phyloP scores from a whole-genome alignment of 768 basidiomycete genomes.

The Mycena albidolilacea region DNA sequence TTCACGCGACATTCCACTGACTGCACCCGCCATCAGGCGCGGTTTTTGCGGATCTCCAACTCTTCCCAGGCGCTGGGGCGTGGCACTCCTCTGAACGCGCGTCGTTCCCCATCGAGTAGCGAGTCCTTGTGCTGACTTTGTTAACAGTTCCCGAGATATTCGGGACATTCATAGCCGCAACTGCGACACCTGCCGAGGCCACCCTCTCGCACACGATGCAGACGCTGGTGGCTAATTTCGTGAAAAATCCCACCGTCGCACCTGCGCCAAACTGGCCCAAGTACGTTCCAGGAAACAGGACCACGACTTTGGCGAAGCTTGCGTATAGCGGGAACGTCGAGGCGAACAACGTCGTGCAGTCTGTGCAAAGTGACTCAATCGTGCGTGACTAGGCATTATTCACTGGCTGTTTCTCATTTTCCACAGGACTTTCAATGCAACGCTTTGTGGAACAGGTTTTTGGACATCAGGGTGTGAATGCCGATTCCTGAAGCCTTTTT shows the following conservation, averaged over 20 bases:
- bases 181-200: constrained; percentile 41
- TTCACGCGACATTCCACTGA: background rate
- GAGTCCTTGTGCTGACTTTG: background rate
- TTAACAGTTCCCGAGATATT: constrained; percentile 43
- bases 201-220: constrained; percentile 44
- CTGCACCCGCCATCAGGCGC: constrained; percentile 20
- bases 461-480: constrained; percentile 16
- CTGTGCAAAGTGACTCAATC: constrained; percentile 29
- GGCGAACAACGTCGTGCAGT: constrained; percentile 35
- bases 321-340: constrained; percentile 42
- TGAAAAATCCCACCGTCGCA: constrained; percentile 35
- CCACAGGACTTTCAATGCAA: constrained; percentile 10
- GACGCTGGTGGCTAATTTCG: constrained; percentile 39
- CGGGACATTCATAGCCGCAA: constrained; percentile 44
- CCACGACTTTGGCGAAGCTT: constrained; percentile 41
- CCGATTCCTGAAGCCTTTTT: too few species aligned
- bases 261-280: constrained; percentile 41
- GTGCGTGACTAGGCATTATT: constrained; percentile 4
- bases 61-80: constrained; percentile 42
- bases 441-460: constrained; percentile 15
- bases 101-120: background rate
- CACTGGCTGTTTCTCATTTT: too few species aligned
- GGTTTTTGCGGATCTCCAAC: constrained; percentile 42
- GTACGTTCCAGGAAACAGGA: constrained; percentile 34
- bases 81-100: constrained; percentile 43